Evolutionary conservation across 495 filamentous ascomycete genomes (phyloP).

Genomic region (Clohesyomyces aquaticus): DNA sequence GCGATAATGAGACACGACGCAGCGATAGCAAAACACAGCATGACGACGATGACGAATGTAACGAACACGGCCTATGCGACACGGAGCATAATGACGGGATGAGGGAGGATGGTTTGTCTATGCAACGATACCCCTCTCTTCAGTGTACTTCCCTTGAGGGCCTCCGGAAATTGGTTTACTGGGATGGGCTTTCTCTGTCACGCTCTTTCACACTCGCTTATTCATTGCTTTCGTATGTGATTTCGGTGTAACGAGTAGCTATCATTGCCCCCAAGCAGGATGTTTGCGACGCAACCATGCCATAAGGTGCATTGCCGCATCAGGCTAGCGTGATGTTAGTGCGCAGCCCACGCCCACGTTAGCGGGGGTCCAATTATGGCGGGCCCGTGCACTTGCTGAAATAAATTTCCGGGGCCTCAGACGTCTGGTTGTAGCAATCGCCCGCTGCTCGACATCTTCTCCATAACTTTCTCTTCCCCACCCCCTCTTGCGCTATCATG

Average conservation of each 20-base stretch:
- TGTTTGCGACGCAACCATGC: neutral
- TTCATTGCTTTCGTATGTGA: neutral
- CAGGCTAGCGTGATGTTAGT: neutral
- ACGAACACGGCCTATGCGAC: constrained; percentile 5
- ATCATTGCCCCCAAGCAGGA: neutral
- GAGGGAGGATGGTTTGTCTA: constrained; percentile 25
- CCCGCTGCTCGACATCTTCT: constrained; percentile 4
- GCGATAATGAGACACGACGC: constrained; percentile 16
- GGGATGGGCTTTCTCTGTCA: neutral
- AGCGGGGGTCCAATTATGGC: neutral
- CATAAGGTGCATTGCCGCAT: neutral
- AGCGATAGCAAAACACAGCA: constrained; percentile 8
- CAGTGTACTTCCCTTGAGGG: neutral
- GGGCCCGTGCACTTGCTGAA: constrained; percentile 8
- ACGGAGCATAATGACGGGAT: constrained; percentile 11
- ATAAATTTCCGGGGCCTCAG: constrained; percentile 16
- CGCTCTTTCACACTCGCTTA: neutral
- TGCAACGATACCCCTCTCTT: constrained; percentile 38
- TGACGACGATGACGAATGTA: constrained; percentile 27
- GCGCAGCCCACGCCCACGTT: neutral
- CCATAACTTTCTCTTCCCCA: constrained; percentile 4
- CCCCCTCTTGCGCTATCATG: constrained; percentile 26
- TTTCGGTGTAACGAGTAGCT: neutral
- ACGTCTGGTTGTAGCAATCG: neutral
- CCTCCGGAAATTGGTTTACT: neutral